Evolutionary conservation across 257 asterid species (phyloP).

Genomic region (Penstemon davidsonii): DNA sequence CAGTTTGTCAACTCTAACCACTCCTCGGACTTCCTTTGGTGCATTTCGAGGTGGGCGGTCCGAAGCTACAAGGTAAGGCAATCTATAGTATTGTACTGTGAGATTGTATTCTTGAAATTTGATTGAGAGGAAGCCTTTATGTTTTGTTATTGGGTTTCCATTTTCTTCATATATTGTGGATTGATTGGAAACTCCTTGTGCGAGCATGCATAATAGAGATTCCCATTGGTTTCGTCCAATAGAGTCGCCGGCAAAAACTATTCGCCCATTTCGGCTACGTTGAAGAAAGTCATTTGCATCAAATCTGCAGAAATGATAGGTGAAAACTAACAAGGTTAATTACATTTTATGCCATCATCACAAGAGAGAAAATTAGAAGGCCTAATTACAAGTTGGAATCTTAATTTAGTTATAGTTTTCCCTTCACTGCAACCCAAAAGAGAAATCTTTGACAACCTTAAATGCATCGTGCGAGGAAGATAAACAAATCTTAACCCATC

Average conservation of each 20-base stretch:
- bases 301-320: constrained; percentile 34
- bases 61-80: constrained; percentile 64
- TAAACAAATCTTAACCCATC: constrained; percentile 1
- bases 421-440: background rate
- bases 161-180: constrained; percentile 62
- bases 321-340: too few relatives aligned
- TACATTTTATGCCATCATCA: too few relatives aligned
- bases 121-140: constrained; percentile 79
- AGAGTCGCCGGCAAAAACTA: constrained; percentile 93
- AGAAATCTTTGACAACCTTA: constrained; percentile 7
- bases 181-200: constrained; percentile 61
- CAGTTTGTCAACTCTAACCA: constrained; percentile 62
- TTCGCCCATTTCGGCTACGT: constrained; percentile 51
- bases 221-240: constrained; percentile 98
- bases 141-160: constrained; percentile 85
- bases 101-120: constrained; percentile 74
- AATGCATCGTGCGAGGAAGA: background rate
- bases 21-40: constrained; percentile 59
- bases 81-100: constrained; percentile 78
- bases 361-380: too few relatives aligned
- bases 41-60: constrained; percentile 60
- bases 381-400: too few relatives aligned
- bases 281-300: constrained; percentile 61
- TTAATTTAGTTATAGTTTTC: too few relatives aligned
- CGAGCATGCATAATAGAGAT: constrained; percentile 79